Evolutionary conservation across 805 yeast genomes (phyloP), one percentile per base, ranked within the genome.

Genomic region (Saccharomycopsis sp.): DNA sequence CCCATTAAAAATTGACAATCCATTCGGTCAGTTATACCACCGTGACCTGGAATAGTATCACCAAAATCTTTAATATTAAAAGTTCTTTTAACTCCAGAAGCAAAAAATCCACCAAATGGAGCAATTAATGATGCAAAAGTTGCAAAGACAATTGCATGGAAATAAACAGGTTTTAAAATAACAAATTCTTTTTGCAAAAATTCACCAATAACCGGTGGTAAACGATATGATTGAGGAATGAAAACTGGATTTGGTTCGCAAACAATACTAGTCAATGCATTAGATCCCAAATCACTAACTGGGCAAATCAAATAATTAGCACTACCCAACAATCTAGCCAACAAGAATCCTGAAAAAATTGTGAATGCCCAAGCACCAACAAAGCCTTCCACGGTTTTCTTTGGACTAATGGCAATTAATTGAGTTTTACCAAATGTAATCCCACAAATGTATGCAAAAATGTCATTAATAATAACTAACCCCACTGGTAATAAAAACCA

Each of bases 1-100:
- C 98, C 98, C 97, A 93, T 93, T 55, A 93, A 70, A 60, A 90
- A 93, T 66, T 93, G 97, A 66, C 98, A 93, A 66, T 93, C 98
- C 70, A 93, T 81, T 66, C 98, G 77, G 62, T 93, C 98, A 21
- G 97, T 89, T 54, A 93, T 81, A 54, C 98, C 98, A 52, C 98
- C 98, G 60, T 93, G 98, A 26, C 98, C 98, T 13, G 98, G 98
- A 54, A 93, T 93, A 7, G 97, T 90, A 59, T 90, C 95, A 54
- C 97, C 98, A 59, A 93, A 93, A 65, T 93, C 98, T 66, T 93
- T 93, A 44, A 89, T 88, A 58, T 90, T 85, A 67, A 93, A 89
- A 11, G 97, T 87, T 65, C 98, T 79, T 69, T 93, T 93, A 56
- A 93, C 72, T n/a, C 97, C 98, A 43, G 94, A 82, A 4, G 97